Percentiles rank a stretch among this genome's conserved stretches.
Conservation (phyloP, 192 early-diverging fungal genomes). For the Podila horticola region DNA sequence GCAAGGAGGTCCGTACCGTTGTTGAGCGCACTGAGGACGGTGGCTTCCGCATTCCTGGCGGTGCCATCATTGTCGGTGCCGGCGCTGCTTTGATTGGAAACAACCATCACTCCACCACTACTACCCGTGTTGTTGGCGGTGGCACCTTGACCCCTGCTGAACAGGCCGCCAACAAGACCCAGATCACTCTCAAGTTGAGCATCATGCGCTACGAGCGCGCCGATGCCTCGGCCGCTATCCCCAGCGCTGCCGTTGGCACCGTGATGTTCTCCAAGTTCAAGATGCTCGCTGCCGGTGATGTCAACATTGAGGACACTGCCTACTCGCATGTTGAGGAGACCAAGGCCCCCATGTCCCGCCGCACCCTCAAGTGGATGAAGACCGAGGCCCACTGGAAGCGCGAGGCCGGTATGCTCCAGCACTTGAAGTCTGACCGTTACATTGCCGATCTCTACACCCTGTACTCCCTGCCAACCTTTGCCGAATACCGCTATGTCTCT, state of each 20-base stretch:
- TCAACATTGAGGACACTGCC: constrained; percentile 38
- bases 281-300: constrained; percentile 41
- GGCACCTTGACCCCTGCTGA: constrained; percentile 42
- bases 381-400: constrained; percentile 52
- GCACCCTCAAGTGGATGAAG: constrained; percentile 54
- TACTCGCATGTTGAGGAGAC: constrained; percentile 47
- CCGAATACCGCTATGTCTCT: constrained; percentile 49
- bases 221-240: constrained; percentile 40
- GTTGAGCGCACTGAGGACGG: constrained; percentile 51
- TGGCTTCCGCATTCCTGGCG: constrained; percentile 47
- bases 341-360: constrained; percentile 34
- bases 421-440: constrained; percentile 48
- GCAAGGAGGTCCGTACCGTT: constrained; percentile 46
- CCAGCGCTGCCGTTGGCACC: constrained; percentile 33
- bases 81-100: constrained; percentile 46
- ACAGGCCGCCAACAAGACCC: constrained; percentile 52
- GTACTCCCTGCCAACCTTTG: constrained; percentile 50
- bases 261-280: constrained; percentile 54
- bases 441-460: constrained; percentile 45
- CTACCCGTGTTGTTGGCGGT: constrained; percentile 44
- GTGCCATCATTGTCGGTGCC: constrained; percentile 44
- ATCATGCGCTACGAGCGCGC: constrained; percentile 54
- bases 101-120: constrained; percentile 48
- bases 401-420: constrained; percentile 54
- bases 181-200: constrained; percentile 50